These are phyloP conservation scores for Naganishia onofrii DNA, from an alignment of 768 basidiomycete genomes.

Conservation along the genomic window DNA sequence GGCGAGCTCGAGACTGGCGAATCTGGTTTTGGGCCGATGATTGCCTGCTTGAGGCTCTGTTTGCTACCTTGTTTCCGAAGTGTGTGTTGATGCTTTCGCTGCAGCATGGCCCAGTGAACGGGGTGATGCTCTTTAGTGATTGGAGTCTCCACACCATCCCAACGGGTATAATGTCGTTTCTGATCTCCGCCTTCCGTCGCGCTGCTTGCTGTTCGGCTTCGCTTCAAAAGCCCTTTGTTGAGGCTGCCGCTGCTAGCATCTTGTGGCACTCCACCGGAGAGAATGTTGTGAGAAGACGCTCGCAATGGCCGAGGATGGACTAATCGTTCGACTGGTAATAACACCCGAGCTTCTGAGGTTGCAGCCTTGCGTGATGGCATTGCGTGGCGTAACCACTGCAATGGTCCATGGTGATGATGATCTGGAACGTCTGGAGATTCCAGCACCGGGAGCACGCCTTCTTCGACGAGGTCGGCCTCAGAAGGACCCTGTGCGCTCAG, in stretches of 20 bases:
- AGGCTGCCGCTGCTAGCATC: neutral
- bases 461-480: neutral
- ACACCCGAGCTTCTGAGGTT: neutral
- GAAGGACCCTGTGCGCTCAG: neutral
- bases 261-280: neutral
- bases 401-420: neutral
- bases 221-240: neutral
- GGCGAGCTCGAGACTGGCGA: neutral
- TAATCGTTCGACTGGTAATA: neutral
- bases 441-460: neutral
- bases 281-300: neutral
- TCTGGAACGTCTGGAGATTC: neutral
- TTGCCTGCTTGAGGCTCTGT: slow-evolving; percentile 13
- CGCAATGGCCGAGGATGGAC: neutral
- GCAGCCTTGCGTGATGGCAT: neutral
- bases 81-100: slow-evolving; percentile 10
- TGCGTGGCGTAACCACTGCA: slow-evolving; percentile 7
- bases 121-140: slow-evolving; percentile 27
- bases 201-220: slow-evolving; percentile 13
- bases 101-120: slow-evolving; percentile 23
- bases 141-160: slow-evolving; percentile 28
- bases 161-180: slow-evolving; percentile 25
- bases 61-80: slow-evolving; percentile 23
- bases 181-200: slow-evolving; percentile 21
- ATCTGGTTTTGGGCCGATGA: neutral